Percentiles rank a stretch among this genome's conserved stretches.
Evolutionary conservation across 225 moss, liverwort and hornwort genomes (phyloP).

Genomic region (Polytrichum formosum): DNA sequence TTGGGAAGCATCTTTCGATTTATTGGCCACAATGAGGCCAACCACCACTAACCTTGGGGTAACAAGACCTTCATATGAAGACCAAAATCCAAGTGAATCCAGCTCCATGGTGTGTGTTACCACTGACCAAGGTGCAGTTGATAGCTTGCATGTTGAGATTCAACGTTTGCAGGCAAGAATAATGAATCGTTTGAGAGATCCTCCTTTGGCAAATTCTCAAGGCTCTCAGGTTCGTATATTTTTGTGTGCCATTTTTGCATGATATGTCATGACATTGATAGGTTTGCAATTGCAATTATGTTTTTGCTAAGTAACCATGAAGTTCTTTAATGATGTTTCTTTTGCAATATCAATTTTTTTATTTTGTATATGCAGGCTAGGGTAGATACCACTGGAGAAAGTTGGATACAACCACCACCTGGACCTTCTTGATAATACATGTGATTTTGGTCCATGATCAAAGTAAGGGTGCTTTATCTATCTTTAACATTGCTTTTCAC

Average conservation of each 20-base stretch:
- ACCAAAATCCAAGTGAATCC: slow-evolving; percentile 20
- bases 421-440: neutral
- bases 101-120: slow-evolving; percentile 23
- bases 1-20: slow-evolving; percentile 87
- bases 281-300: neutral
- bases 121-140: slow-evolving; percentile 67
- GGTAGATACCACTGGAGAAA: neutral
- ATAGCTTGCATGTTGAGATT: slow-evolving; percentile 87
- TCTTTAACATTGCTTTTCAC: too few relatives aligned
- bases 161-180: slow-evolving; percentile 86
- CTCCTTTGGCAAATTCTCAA: slow-evolving; percentile 14
- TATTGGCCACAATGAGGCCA: slow-evolving; percentile 76
- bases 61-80: slow-evolving; percentile 32
- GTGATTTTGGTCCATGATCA: too few relatives aligned
- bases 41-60: slow-evolving; percentile 24
- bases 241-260: neutral
- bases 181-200: slow-evolving; percentile 74
- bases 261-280: too few relatives aligned
- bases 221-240: neutral
- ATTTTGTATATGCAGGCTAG: neutral
- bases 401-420: neutral
- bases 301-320: neutral
- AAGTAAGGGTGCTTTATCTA: neutral
- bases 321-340: neutral
- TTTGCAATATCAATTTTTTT: neutral